A percentile compares a stretch with the other conserved stretches of the same genome.
Evolutionary conservation across 2,329 filamentous ascomycete species (phyloP).

Genomic region (Colletotrichum cereale): DNA sequence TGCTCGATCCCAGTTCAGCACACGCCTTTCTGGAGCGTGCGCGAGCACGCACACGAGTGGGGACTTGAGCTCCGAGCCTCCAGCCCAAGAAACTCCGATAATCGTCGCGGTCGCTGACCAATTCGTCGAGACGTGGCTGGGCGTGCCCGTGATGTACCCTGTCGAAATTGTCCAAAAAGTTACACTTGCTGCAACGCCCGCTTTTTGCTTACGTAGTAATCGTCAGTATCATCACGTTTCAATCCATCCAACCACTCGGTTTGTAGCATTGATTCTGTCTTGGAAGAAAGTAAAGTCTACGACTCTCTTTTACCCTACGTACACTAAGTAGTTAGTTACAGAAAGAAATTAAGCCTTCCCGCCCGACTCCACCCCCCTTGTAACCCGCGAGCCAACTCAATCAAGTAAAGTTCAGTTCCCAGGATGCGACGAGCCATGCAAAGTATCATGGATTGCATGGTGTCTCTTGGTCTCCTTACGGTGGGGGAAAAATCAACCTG

Average conservation of each 20-base stretch:
- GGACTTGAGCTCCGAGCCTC: constrained; percentile 25
- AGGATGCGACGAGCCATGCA: not conserved
- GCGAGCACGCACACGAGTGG: constrained; percentile 8
- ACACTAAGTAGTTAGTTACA: not conserved
- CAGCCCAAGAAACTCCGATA: constrained; percentile 14
- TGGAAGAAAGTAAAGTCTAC: not conserved
- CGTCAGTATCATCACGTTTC: not conserved
- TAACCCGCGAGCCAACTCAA: not conserved
- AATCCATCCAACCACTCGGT: not conserved
- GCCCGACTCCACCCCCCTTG: not conserved
- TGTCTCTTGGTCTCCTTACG: not conserved
- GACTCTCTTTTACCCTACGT: not conserved
- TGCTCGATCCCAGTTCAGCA: constrained; percentile 21
- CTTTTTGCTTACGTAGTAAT: too few species aligned
- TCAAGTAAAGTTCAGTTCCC: not conserved
- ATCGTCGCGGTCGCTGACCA: not conserved
- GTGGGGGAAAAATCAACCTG: not conserved
- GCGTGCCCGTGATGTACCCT: not conserved
- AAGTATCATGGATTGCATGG: not conserved
- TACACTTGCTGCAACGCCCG: too few species aligned
- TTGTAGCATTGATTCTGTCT: not conserved
- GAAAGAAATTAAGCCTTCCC: not conserved
- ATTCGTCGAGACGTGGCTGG: not conserved
- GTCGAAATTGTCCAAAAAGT: not conserved
- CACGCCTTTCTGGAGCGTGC: not conserved